Evolutionary conservation across 176 grass and related monocot species (phyloP), one percentile per base, ranked within the genome.

Genomic region (Carex kokanica): DNA sequence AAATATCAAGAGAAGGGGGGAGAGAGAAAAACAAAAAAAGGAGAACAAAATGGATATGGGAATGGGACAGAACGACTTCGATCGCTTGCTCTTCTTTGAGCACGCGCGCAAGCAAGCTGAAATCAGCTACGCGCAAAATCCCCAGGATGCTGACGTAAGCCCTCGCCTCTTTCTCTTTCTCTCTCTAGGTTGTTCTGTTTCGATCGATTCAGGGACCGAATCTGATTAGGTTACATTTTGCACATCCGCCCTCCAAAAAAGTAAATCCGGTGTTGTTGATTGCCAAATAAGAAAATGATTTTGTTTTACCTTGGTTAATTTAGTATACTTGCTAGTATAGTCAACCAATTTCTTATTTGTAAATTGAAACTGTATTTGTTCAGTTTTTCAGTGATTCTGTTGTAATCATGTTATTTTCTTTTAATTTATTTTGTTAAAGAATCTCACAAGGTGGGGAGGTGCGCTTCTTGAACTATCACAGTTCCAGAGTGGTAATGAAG

Each of bases 391-490:
- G 1, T 29, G 9, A 31, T 11, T 73, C 3, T 64, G 6, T 47
- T 27, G 12, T 36, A 31, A 58, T 81, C 17, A 12, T 54, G 7
- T 17, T 45, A 58, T 82, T 65, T 18, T 55, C 6, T 32, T 3
- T 81, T 18, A 14, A 64, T 58, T 65, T 67, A 11, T 85, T 13
- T 8, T 60, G 34, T 49, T 83, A 27, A 67, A 89, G 88, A 89
- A 89, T 86, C 83, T 89, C 18, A 89, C 88, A 34, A 86, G 79
- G 56, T 89, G 84, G 88, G 88, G 88, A 86, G 79, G 79, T 12
- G 83, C 88, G 31, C 88, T 89, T 78, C 88, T 89, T 36, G 79
- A 86, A 75, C 69, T 89, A 41, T 78, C 84, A 2, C 72, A 78
- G 60, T 89, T 86, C 73, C 88, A 86, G 67, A 86, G 11, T 52